These are phyloP conservation scores for Thyridium curvatum DNA, from an alignment of 2,329 filamentous ascomycete species.

Conservation along the genomic window DNA sequence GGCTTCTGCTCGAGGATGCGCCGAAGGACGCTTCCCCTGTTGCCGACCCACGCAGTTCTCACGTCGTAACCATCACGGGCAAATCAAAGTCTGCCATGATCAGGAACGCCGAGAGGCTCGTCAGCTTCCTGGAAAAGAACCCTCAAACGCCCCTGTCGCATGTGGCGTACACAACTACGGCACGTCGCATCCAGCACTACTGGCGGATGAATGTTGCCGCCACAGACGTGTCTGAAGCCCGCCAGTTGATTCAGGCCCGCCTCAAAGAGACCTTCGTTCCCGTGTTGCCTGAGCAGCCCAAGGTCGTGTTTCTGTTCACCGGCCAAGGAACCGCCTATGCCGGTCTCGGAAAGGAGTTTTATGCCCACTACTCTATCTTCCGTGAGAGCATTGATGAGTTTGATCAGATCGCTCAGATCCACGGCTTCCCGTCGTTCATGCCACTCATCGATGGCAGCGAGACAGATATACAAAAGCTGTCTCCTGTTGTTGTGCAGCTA, in stretches of 20 bases:
- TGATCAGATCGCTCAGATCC: slow-evolving; percentile 40
- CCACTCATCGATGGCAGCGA: slow-evolving; percentile 40
- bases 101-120: slow-evolving; percentile 49
- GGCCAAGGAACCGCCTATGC: slow-evolving; percentile 50
- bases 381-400: slow-evolving; percentile 50
- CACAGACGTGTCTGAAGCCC: slow-evolving; percentile 32
- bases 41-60: slow-evolving; percentile 46
- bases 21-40: slow-evolving; percentile 26
- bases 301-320: slow-evolving; percentile 48
- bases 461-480: slow-evolving; percentile 34
- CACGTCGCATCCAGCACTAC: slow-evolving; percentile 55
- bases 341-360: slow-evolving; percentile 45
- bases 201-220: slow-evolving; percentile 46
- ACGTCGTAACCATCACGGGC: slow-evolving; percentile 54
- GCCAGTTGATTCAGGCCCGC: slow-evolving; percentile 31
- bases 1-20: slow-evolving; percentile 57
- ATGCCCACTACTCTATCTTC: slow-evolving; percentile 39
- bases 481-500: slow-evolving; percentile 47
- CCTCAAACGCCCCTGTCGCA: slow-evolving; percentile 47
- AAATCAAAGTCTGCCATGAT: slow-evolving; percentile 50
- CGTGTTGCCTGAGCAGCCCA: slow-evolving; percentile 36
- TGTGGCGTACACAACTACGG: slow-evolving; percentile 63
- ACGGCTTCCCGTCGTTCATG: slow-evolving; percentile 50
- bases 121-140: slow-evolving; percentile 45
- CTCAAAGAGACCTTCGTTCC: slow-evolving; percentile 35